These are phyloP conservation scores for Ormosia semicastrata DNA, from an alignment of 306 rosid species.

Conservation along the genomic window DNA sequence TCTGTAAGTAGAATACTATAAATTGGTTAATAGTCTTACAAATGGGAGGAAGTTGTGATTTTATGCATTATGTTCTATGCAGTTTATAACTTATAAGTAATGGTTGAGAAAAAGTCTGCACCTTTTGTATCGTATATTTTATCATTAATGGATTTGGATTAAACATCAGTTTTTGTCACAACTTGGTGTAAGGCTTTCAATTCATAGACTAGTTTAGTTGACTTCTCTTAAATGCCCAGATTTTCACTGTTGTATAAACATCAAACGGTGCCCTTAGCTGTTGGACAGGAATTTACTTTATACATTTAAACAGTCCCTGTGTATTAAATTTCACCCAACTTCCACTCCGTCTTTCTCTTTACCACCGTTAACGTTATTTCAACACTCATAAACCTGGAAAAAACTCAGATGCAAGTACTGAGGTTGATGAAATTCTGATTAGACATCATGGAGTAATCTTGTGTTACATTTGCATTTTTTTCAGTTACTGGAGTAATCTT, in stretches of 20 bases:
- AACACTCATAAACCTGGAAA: not conserved
- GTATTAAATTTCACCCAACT: not conserved
- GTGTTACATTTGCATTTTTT: slow-evolving; percentile 20
- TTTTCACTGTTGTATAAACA: not conserved
- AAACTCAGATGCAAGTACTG: not conserved
- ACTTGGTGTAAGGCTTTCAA: not conserved
- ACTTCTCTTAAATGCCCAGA: not conserved
- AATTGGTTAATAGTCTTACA: not conserved
- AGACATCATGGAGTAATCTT: slow-evolving; percentile 17
- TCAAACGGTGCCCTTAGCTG: not conserved
- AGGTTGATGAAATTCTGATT: slow-evolving; percentile 3
- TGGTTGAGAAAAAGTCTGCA: not conserved
- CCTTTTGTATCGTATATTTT: not conserved
- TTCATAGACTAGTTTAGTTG: not conserved
- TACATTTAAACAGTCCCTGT: not conserved
- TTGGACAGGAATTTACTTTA: not conserved
- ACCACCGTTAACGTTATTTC: not conserved
- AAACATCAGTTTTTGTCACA: not conserved
- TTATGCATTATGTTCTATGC: not conserved
- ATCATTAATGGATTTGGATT: not conserved
- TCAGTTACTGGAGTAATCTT: slow-evolving; percentile 65
- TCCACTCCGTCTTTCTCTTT: not conserved
- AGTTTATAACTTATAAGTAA: not conserved
- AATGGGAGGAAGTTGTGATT: not conserved
- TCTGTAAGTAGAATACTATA: not conserved